Evolutionary conservation across 179 eudicot genomes (phyloP), one percentile per base, ranked within the genome.

Genomic region (Beta lomatogona): DNA sequence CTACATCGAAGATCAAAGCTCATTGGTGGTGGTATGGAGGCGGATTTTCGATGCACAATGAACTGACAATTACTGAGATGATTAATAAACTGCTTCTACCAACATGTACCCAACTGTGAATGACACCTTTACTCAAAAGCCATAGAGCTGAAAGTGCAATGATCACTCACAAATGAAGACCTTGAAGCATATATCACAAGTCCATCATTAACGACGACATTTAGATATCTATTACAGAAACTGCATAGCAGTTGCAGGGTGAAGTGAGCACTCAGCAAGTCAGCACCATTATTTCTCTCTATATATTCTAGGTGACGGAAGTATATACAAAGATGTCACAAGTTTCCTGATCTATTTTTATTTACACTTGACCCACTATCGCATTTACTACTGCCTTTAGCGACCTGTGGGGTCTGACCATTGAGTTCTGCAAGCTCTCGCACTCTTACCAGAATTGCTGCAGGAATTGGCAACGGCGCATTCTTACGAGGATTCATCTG

Each of bases 371-470:
- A 50, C 50, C 79, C 84, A 31, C 66, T 70, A 57, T 75, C 46
- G 15, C 80, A 54, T 71, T 72, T 81, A 53, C 79, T 85, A 86
- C 86, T 84, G 58, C 88, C 71, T 83, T 85, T 88, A 18, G 86
- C 22, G 59, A 77, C 73, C 57, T 87, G 89, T 0, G 91, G 88
- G 36, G 88, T 88, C 87, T 94, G 94, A 19, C 91, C 88, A 60
- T 97, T 93, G 72, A 88, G 83, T 77, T 97, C 93, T 58, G 98
- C 99, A 59, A 97, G 97, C 90, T 94, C 99, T 86, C 95, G 89
- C 75, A 97, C 98, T 73, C 92, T 88, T 31, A 88, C 63, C 86
- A 94, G 86, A 78, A 94, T 92, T 1, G 93, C 71, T 52, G 91
- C 86, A 36, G 98, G 99, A 54, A 94, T 91, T 11, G 93, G 95